phyloP scores from a whole-genome alignment of 441 rosid genomes.

The Syzygium malaccense region DNA sequence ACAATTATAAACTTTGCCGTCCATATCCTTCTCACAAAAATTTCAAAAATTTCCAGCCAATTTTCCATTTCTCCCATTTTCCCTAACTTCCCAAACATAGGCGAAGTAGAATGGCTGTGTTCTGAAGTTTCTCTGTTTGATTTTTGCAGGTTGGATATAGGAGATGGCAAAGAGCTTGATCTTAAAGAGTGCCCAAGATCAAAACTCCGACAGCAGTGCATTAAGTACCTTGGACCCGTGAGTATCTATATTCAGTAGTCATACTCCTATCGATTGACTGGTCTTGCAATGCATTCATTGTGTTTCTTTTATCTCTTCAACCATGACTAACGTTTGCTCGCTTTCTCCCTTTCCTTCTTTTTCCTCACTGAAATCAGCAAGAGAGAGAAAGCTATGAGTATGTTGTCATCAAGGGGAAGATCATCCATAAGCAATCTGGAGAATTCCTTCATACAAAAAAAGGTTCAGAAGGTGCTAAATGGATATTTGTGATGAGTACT shows the following conservation, averaged over 20 bases:
- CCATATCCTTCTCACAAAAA: background rate
- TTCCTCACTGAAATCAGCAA: constrained; percentile 40
- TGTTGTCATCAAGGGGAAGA: constrained; percentile 45
- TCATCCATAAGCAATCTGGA: constrained; percentile 52
- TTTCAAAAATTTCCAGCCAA: background rate
- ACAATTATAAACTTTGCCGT: background rate
- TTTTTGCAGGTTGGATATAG: constrained; percentile 70
- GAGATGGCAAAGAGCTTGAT: constrained; percentile 75
- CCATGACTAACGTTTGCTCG: background rate
- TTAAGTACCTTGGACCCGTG: constrained; percentile 88
- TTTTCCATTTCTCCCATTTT: background rate
- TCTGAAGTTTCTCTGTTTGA: background rate
- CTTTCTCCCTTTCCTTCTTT: background rate
- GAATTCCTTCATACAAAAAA: constrained; percentile 42
- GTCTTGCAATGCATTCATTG: background rate
- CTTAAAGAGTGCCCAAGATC: constrained; percentile 56
- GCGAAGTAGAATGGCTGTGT: background rate
- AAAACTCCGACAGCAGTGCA: constrained; percentile 67
- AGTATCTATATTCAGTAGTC: constrained; percentile 11
- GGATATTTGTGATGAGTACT: constrained; percentile 92
- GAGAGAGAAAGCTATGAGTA: constrained; percentile 82
- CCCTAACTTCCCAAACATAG: background rate
- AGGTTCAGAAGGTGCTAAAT: constrained; percentile 41
- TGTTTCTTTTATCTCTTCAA: background rate
- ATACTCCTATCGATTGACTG: background rate